Evolutionary conservation across 2,329 filamentous ascomycete species (phyloP), one percentile per base, ranked within the genome.

Genomic region (Phymatotrichopsis omnivora): DNA sequence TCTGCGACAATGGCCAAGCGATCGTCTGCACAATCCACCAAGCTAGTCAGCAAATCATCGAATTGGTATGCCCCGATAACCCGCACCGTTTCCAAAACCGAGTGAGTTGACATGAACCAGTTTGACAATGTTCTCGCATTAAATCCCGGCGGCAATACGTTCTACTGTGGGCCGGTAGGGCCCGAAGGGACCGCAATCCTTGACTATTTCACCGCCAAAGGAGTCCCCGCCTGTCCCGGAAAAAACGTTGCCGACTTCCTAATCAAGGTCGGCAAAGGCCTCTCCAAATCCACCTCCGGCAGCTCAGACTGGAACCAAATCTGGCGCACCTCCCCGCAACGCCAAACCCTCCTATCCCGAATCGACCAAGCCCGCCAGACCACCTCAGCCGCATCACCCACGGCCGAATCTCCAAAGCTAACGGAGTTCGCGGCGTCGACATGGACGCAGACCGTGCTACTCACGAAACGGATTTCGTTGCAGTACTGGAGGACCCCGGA

Each of bases 401-500:
- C 11, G 19, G 3, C 41, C 30, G 1, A 19, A 44, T 22, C 8
- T 20, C 4, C n/a, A n/a, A n/a, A 34, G 73, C 32, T 35, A 48
- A 67, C 71, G 20, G 76, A 80, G 59, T 83, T 74, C 47, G 78
- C 79, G 2, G 74, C 76, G 62, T 71, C 76, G 0, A 58, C 78
- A 0, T 61, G 60, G 11, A 63, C 65, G 0, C 80, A 83, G 58
- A 69, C 72, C 1, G 45, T 58, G 17, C 63, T 69, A 5, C 72
- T 78, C 1, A 70, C 72, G 0, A 70, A 68, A 51, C 71, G 79
- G 10, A 65, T 71, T 3, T 80, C 79, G 49, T 56, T 74, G 8
- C 67, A 75, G 0, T 80, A 78, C 59, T 83, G 78, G 77, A 68
- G 79, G 7, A 71, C 69, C 1, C 77, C 79, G 0, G 69, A 76